Conservation (phyloP, 306 rosid species). For the Trifolium dubium region DNA sequence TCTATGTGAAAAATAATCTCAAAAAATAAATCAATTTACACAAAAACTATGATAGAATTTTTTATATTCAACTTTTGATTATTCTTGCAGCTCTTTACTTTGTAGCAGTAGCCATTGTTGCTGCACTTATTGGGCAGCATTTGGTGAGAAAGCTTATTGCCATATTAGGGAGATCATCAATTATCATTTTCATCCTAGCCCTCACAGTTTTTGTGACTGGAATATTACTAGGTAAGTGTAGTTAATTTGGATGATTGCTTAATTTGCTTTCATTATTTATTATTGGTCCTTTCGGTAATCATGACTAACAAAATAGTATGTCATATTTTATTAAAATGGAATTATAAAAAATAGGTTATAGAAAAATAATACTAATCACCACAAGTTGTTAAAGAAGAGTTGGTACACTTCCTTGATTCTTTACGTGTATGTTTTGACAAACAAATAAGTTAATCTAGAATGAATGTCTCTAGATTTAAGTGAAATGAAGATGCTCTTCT, state of each 20-base stretch:
- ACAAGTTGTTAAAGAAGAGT: neutral
- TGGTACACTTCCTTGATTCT: too few relatives aligned
- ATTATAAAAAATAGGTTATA: too few relatives aligned
- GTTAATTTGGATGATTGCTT: neutral
- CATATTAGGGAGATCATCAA: slow-evolving; percentile 62
- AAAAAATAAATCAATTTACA: neutral
- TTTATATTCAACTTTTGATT: slow-evolving; percentile 2
- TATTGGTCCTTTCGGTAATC: neutral
- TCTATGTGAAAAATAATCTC: neutral
- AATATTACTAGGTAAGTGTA: slow-evolving; percentile 49
- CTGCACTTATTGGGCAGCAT: slow-evolving; percentile 72
- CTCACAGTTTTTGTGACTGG: slow-evolving; percentile 68
- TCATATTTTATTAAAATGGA: too few relatives aligned
- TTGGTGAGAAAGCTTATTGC: slow-evolving; percentile 68
- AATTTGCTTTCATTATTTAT: neutral
- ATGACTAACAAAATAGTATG: neutral
- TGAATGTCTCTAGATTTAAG: too few relatives aligned
- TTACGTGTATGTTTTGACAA: too few relatives aligned
- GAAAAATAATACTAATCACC: too few relatives aligned
- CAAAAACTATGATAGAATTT: too few relatives aligned
- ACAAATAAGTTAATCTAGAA: too few relatives aligned
- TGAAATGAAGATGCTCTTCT: too few relatives aligned
- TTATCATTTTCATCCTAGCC: slow-evolving; percentile 73
- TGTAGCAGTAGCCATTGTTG: slow-evolving; percentile 61
- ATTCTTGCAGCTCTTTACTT: slow-evolving; percentile 66